phyloP scores from a whole-genome alignment of 164 flowering plant species.

The Taxillus chinensis region DNA sequence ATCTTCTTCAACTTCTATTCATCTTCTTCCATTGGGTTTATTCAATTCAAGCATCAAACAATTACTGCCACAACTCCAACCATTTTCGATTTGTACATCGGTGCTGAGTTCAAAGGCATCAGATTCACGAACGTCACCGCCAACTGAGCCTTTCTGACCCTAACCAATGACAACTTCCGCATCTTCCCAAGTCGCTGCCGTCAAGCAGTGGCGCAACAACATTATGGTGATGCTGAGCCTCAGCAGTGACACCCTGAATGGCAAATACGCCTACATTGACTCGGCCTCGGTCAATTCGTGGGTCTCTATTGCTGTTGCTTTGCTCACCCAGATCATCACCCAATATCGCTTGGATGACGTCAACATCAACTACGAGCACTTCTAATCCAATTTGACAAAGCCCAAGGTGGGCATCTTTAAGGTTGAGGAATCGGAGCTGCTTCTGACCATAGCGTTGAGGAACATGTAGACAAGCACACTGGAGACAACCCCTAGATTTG shows the following conservation, averaged over 20 bases:
- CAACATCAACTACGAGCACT: conserved; percentile 51
- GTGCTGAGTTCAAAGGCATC: conserved; percentile 46
- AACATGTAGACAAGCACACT: too few species aligned
- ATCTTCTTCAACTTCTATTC: conserved; percentile 16
- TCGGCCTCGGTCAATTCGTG: conserved; percentile 37
- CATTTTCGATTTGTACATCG: conserved; percentile 55
- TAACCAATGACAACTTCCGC: conserved; percentile 52
- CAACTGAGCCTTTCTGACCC: conserved; percentile 21
- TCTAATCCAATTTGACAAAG: conserved; percentile 10
- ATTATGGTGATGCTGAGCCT: conserved; percentile 45
- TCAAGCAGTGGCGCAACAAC: conserved; percentile 28
- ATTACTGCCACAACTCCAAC: conserved; percentile 9
- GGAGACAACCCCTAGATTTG: too few species aligned
- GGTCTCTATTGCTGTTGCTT: conserved; percentile 54
- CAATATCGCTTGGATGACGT: conserved; percentile 38
- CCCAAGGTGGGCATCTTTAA: too few species aligned
- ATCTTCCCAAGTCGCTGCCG: conserved; percentile 28
- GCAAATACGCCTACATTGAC: conserved; percentile 19
- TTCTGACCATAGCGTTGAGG: too few species aligned
- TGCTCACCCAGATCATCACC: conserved; percentile 37
- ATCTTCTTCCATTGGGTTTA: not conserved
- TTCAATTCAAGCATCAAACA: conserved; percentile 8
- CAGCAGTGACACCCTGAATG: conserved; percentile 36
- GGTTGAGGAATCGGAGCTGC: too few species aligned
- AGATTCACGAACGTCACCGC: conserved; percentile 30